Percentiles rank a stretch among this genome's conserved stretches.
Evolutionary conservation across 2,329 filamentous ascomycete genomes (phyloP).

Genomic region (Trichoderma atrobrunneum): DNA sequence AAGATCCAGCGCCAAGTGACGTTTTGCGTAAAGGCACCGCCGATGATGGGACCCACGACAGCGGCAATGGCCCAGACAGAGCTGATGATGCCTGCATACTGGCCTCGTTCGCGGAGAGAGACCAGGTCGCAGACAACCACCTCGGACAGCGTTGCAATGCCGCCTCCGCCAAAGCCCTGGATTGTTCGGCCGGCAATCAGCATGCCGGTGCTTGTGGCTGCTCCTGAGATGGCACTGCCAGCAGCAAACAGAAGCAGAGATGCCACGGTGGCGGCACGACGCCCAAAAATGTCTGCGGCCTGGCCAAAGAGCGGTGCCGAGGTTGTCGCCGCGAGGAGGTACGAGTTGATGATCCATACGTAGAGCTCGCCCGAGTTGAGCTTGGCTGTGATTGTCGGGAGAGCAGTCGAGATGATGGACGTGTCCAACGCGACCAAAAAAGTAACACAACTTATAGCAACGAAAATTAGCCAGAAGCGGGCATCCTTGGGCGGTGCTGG

Average conservation of each 20-base stretch:
- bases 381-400: slow-evolving; percentile 41
- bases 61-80: slow-evolving; percentile 33
- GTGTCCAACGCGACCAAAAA: slow-evolving; percentile 44
- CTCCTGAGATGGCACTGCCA: slow-evolving; percentile 52
- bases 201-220: slow-evolving; percentile 40
- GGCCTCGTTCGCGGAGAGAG: slow-evolving; percentile 45
- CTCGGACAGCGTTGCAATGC: slow-evolving; percentile 35
- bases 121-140: slow-evolving; percentile 43
- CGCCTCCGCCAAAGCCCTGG: slow-evolving; percentile 46
- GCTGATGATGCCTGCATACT: slow-evolving; percentile 37
- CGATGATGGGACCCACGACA: slow-evolving; percentile 34
- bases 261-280: slow-evolving; percentile 41
- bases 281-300: slow-evolving; percentile 49
- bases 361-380: not conserved
- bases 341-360: not conserved
- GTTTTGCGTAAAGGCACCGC: slow-evolving; percentile 28
- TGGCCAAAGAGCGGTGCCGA: slow-evolving; percentile 41
- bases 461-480: slow-evolving; percentile 21
- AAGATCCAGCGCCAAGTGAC: slow-evolving; percentile 47
- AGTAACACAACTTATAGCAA: slow-evolving; percentile 24
- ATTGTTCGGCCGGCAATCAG: slow-evolving; percentile 49
- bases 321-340: slow-evolving; percentile 22
- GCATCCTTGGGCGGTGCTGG: not conserved
- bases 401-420: slow-evolving; percentile 56
- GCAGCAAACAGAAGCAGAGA: slow-evolving; percentile 47